Base-by-base conservation (phyloP, 495 filamentous ascomycete species). In the Letharia columbiana region DNA sequence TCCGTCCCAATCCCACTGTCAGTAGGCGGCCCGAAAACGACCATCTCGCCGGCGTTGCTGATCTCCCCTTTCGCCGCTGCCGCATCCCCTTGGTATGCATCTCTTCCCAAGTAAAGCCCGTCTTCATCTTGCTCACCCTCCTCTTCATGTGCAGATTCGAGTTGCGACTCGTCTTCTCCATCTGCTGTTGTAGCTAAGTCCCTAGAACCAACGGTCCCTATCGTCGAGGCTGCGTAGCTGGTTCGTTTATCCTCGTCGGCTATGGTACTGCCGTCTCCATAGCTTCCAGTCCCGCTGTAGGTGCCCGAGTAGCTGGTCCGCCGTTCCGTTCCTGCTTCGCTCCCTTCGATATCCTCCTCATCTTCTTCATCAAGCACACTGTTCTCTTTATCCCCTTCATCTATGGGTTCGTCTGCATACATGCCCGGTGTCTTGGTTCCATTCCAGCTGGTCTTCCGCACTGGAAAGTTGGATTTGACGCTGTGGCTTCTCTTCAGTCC, bases 371-470 rank as follows among this genome's bases (percentile, higher is more conserved):
- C 76, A 63, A 87, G 80, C 6, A 72, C 73, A 63, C 85, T 84
- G 67, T 87, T 88, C 71, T 87, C 85, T 68, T 87, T 87, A 73
- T 88, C 81, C 11, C 78, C 75, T 49, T 65, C 76, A 72, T 70
- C 71, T 12, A 71, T 66, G 18, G 44, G 61, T 58, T 73, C 77
- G 62, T 72, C 68, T 17, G 40, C 68, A 60, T 70, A 72, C 68
- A 72, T 65, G 1, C 68, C 71, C 13, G 63, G n/a, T 10, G 63
- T 73, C 63, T 76, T 79, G 41, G 80, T 81, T 18, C 80, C 82
- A 35, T 79, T 83, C 92, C 91, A 95, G 58, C 88, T 90, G 18
- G 81, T 75, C 77, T 96, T 96, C 63, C 91, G 83, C 31, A 81
- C 71, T 0, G 81, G 77, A 5, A 80, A 81, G 54, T 85, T 80